phyloP scores from a whole-genome alignment of 2,329 filamentous ascomycete genomes.

The Grosmannia clavigera region DNA sequence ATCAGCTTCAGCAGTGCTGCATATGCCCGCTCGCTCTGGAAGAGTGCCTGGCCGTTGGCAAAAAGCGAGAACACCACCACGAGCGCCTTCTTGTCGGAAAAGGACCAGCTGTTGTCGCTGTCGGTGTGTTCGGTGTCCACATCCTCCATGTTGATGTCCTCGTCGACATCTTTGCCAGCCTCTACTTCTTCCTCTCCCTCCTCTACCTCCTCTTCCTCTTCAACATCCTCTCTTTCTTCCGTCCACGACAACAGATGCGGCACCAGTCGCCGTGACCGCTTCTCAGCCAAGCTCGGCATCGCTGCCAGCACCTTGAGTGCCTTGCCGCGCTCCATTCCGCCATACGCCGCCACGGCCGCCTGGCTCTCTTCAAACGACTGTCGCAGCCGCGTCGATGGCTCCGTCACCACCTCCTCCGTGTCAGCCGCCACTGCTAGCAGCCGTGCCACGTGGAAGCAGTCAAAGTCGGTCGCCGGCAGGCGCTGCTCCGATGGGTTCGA shows the following conservation, averaged over 20 bases:
- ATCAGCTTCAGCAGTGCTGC: slow-evolving; percentile 61
- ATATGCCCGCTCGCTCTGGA: slow-evolving; percentile 64
- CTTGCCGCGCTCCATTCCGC: slow-evolving; percentile 54
- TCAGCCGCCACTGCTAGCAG: slow-evolving; percentile 40
- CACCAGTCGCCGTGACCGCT: slow-evolving; percentile 69
- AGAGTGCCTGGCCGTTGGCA: slow-evolving; percentile 74
- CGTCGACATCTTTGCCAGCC: slow-evolving; percentile 15
- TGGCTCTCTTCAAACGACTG: slow-evolving; percentile 54
- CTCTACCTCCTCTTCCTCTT: slow-evolving; percentile 22
- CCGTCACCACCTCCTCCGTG: slow-evolving; percentile 38
- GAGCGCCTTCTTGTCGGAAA: slow-evolving; percentile 74
- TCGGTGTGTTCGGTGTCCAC: slow-evolving; percentile 21
- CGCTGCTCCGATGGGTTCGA: too few species aligned
- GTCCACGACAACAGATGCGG: slow-evolving; percentile 79
- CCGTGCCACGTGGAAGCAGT: slow-evolving; percentile 63
- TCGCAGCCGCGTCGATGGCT: slow-evolving; percentile 46
- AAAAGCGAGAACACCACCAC: slow-evolving; percentile 76
- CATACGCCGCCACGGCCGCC: slow-evolving; percentile 33
- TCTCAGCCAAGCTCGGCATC: slow-evolving; percentile 70
- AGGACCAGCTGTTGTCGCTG: slow-evolving; percentile 44
- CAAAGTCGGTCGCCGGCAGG: slow-evolving; percentile 56
- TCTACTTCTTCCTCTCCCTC: slow-evolving; percentile 21
- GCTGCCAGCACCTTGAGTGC: slow-evolving; percentile 67
- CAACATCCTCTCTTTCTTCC: slow-evolving; percentile 24
- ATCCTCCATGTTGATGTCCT: slow-evolving; percentile 9